A percentile compares a stretch with the other conserved stretches of the same genome.
phyloP scores from a whole-genome alignment of 306 rosid genomes.

The Vigna reflexopilosa region DNA sequence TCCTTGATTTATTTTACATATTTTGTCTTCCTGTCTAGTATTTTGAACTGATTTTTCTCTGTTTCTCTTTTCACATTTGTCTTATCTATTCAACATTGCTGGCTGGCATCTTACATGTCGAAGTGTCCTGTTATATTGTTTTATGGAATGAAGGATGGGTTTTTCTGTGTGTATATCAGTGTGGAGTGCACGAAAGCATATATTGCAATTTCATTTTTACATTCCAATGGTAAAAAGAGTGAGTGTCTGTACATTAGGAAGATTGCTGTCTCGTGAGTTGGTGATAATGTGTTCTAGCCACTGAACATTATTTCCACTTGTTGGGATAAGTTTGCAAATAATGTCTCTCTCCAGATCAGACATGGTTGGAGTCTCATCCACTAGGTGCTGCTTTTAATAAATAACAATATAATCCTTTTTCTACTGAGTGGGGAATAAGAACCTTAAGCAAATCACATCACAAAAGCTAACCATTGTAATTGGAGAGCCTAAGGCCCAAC shows the following conservation, averaged over 20 bases:
- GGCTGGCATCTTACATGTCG: constrained; percentile 25
- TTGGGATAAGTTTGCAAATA: not conserved
- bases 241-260: not conserved
- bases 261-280: not conserved
- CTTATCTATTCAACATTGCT: constrained; percentile 21
- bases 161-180: not conserved
- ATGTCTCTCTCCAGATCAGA: not conserved
- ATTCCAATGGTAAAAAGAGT: not conserved
- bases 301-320: not conserved
- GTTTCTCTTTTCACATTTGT: constrained; percentile 3
- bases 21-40: constrained; percentile 1
- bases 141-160: constrained; percentile 2
- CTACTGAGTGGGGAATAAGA: not conserved
- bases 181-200: constrained; percentile 16
- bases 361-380: not conserved
- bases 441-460: not conserved
- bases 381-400: constrained; percentile 1
- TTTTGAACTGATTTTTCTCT: constrained; percentile 28
- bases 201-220: not conserved
- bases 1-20: constrained; percentile 32
- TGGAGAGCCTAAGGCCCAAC: not conserved
- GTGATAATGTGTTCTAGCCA: not conserved
- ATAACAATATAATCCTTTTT: not conserved
- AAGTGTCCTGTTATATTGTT: constrained; percentile 17
- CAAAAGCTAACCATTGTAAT: not conserved